phyloP scores from a whole-genome alignment of 2,329 filamentous ascomycete species.

The Apiospora malaysiana region DNA sequence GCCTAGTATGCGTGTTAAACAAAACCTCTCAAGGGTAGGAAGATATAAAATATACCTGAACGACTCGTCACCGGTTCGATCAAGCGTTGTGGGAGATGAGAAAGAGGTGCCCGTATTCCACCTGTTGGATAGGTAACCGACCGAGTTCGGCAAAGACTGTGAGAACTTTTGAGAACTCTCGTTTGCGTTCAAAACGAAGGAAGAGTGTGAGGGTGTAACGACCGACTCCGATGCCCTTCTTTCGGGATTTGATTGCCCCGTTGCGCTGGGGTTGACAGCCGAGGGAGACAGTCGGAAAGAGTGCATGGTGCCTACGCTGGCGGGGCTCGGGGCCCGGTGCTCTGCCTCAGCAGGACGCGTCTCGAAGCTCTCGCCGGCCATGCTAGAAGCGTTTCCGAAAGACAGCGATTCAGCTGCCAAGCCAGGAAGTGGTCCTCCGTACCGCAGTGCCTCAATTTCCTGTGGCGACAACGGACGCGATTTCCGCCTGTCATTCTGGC shows the following conservation, averaged over 20 bases:
- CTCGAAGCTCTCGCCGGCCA: constrained; percentile 24
- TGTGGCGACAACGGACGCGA: constrained; percentile 81
- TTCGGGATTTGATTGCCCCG: constrained; percentile 26
- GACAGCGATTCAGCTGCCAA: constrained; percentile 52
- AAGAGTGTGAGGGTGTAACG: constrained; percentile 31
- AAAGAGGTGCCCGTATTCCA: constrained; percentile 61
- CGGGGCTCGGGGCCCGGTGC: constrained; percentile 29
- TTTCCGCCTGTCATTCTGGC: constrained; percentile 91
- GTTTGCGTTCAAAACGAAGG: constrained; percentile 31
- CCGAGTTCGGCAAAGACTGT: constrained; percentile 49
- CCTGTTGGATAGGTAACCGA: constrained; percentile 61
- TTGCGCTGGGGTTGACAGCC: constrained; percentile 9
- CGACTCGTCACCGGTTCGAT: constrained; percentile 48
- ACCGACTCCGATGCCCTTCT: constrained; percentile 26
- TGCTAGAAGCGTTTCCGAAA: constrained; percentile 28
- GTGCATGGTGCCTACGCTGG: constrained; percentile 30
- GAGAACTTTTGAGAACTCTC: constrained; percentile 36
- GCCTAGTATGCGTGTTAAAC: constrained; percentile 39
- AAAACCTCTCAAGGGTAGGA: background rate
- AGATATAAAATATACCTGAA: constrained; percentile 45
- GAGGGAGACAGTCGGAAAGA: constrained; percentile 33
- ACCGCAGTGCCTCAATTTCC: constrained; percentile 70
- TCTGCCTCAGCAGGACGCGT: constrained; percentile 30
- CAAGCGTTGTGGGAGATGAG: constrained; percentile 52
- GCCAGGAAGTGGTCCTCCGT: constrained; percentile 57